Conservation (phyloP, 495 filamentous ascomycete species). For the Penicillium taxi region DNA sequence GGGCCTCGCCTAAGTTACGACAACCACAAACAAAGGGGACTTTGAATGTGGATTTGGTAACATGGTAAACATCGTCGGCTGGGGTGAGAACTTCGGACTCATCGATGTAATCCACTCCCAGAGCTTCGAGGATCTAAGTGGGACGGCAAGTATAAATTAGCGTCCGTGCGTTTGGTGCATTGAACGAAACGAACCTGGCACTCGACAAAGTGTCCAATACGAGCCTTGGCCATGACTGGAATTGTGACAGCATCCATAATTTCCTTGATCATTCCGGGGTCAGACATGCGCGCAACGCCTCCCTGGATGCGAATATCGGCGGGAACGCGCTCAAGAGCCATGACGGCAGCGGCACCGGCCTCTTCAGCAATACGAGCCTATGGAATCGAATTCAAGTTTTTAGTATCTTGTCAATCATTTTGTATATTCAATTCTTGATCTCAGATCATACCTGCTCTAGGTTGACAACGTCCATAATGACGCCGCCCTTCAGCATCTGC, state of each 20-base stretch:
- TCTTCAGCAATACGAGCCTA: conserved; percentile 93
- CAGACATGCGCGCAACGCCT: conserved; percentile 95
- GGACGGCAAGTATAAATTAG: conserved; percentile 3
- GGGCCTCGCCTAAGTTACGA: conserved; percentile 88
- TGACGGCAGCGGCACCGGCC: conserved; percentile 91
- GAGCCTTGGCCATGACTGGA: conserved; percentile 97
- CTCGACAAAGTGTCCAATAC: conserved; percentile 96
- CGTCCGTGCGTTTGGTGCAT: not conserved
- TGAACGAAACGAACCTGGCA: conserved; percentile 57
- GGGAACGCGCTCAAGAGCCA: conserved; percentile 96
- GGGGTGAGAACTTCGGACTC: conserved; percentile 96
- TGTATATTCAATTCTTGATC: not conserved
- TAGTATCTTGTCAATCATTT: not conserved
- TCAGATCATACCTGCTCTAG: conserved; percentile 61
- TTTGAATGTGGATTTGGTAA: conserved; percentile 76
- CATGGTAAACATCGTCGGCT: conserved; percentile 83
- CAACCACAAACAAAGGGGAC: conserved; percentile 96
- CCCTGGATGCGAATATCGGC: conserved; percentile 91
- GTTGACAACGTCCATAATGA: conserved; percentile 99
- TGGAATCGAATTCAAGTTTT: not conserved
- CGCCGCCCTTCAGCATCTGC: conserved; percentile 95
- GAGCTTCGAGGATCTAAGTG: conserved; percentile 76
- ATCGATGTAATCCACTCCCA: conserved; percentile 96
- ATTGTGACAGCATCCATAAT: conserved; percentile 97
- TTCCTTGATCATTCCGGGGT: conserved; percentile 89